Percentiles rank a stretch among this genome's conserved stretches.
These are phyloP conservation scores for Monosporozyma yasuniensis DNA, from an alignment of 805 yeast genomes.

Conservation along the genomic window DNA sequence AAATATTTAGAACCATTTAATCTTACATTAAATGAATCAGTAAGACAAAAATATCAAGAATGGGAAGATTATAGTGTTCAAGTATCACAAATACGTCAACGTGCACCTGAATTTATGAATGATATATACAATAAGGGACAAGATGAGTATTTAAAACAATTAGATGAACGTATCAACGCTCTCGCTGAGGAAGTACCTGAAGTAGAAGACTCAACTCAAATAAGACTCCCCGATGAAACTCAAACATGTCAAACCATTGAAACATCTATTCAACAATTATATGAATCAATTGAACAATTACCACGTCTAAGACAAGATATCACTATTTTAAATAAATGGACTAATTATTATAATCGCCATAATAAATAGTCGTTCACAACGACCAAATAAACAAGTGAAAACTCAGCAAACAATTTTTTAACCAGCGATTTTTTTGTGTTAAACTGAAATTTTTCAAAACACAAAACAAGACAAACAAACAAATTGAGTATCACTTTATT, in stretches of 20 bases:
- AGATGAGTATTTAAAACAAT: constrained; percentile 25
- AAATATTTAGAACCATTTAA: constrained; percentile 61
- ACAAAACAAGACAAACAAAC: too few species aligned
- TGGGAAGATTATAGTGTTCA: constrained; percentile 56
- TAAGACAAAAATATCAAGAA: constrained; percentile 46
- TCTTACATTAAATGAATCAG: constrained; percentile 46
- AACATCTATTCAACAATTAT: constrained; percentile 9
- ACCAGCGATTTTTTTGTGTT: too few species aligned
- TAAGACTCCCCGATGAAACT: neutral
- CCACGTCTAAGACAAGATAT: constrained; percentile 11
- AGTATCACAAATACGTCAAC: constrained; percentile 46
- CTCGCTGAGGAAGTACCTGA: constrained; percentile 3
- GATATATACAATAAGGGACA: constrained; percentile 25
- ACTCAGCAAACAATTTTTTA: too few species aligned
- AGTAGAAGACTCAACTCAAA: neutral
- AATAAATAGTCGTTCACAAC: too few species aligned
- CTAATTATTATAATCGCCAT: neutral
- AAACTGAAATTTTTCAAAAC: too few species aligned
- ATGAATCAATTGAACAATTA: constrained; percentile 10
- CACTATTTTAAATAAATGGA: neutral
- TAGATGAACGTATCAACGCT: constrained; percentile 14
- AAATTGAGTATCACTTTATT: too few species aligned
- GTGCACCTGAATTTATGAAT: constrained; percentile 39
- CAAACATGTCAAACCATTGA: neutral
- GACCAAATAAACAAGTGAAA: too few species aligned